Evolutionary conservation across 805 yeast species (phyloP).

Genomic region (Candida saitoana): DNA sequence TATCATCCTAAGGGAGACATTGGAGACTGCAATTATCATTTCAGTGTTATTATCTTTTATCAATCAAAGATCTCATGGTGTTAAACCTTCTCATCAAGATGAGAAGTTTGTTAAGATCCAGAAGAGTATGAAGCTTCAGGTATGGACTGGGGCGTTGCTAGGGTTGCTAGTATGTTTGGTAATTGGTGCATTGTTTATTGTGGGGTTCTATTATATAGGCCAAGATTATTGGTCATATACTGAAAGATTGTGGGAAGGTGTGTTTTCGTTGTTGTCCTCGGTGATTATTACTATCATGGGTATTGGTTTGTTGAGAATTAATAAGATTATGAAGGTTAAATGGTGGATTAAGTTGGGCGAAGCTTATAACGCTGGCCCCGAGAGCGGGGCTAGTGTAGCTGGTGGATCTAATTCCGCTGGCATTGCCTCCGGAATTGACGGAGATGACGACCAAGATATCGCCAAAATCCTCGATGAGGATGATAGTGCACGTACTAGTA

Average conservation of each 20-base stretch:
- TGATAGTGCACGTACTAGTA: background rate
- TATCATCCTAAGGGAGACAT: constrained; percentile 67
- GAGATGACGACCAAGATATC: constrained; percentile 15
- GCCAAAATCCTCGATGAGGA: constrained; percentile 8
- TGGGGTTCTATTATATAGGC: constrained; percentile 71
- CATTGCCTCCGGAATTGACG: too few relatives aligned
- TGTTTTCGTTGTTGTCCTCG: constrained; percentile 73
- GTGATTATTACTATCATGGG: constrained; percentile 85
- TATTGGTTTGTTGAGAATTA: constrained; percentile 70
- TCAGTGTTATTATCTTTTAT: constrained; percentile 74
- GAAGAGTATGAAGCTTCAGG: constrained; percentile 52
- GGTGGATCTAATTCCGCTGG: too few relatives aligned
- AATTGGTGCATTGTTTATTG: constrained; percentile 69
- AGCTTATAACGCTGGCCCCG: constrained; percentile 24
- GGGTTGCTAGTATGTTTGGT: constrained; percentile 69
- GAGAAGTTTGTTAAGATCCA: constrained; percentile 9
- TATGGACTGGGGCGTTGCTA: constrained; percentile 73
- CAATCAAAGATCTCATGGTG: constrained; percentile 45
- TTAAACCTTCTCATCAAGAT: background rate
- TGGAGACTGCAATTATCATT: constrained; percentile 68
- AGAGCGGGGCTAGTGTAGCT: constrained; percentile 8
- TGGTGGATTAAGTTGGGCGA: constrained; percentile 55
- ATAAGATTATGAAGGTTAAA: constrained; percentile 71
- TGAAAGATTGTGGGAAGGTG: constrained; percentile 87
- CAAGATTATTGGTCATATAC: constrained; percentile 83